Evolutionary conservation across 768 basidiomycete species (phyloP), one percentile per base, ranked within the genome.

Genomic region (Lentinula guzmanii): DNA sequence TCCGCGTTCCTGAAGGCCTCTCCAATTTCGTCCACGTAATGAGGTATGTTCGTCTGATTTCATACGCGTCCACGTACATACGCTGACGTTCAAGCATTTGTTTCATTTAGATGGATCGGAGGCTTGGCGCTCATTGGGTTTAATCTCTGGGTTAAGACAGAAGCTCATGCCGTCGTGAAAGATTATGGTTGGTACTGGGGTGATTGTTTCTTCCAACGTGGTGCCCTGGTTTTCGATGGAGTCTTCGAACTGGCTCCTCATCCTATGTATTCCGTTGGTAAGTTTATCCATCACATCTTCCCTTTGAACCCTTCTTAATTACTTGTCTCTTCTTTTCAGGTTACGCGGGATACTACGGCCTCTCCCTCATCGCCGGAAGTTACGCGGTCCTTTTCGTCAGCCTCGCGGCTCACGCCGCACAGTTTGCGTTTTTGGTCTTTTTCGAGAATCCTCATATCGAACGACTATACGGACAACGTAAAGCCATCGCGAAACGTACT

Each of bases 131-230:
- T 99, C 28, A 94, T 98, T 70, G 83, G 82, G 21, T 98, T 98
- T 81, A 98, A 99, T 72, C 81, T 98, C 39, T 98, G 95, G 95
- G 94, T 99, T 64, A 99, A 99, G 71, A 91, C 90, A 2, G 96
- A 98, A 70, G 97, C 97, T 0, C 97, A 99, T 71, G 84, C 93
- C 58, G 93, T 98, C 53, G 95, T 98, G 63, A 98, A 97, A 68
- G 96, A 98, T 69, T 98, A 96, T 66, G 95, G 95, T 15, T 98
- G 94, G 95, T 98, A 95, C 72, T 94, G 93, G 93, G 95, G 92
- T 9, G 92, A 94, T 66, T 87, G 87, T 61, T 94, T 94, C 76
- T 93, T 94, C 78, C 91, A 93, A 71, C 87, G 91, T n/a, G 92
- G 92, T 46, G 87, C 90, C 46, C 80, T 98, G 13, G 89, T 98